Evolutionary conservation across 1,284 basidiomycete species (phyloP).

Genomic region (Sporisorium scitamineum): DNA sequence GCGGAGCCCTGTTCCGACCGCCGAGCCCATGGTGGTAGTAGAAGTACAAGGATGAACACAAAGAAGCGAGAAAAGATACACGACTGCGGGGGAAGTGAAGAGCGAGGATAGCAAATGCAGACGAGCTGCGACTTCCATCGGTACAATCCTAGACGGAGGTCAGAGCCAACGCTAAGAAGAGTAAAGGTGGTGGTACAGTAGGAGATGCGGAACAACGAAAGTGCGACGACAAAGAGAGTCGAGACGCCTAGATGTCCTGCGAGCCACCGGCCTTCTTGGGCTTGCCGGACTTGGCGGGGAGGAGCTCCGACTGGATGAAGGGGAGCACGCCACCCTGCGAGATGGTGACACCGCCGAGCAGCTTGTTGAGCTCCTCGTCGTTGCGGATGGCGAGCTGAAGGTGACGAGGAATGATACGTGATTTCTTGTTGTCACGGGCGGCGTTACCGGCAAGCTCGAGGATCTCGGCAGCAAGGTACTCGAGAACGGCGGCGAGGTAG

Average conservation of each 20-base stretch:
- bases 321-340: constrained; percentile 90
- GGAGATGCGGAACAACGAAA: constrained; percentile 25
- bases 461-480: constrained; percentile 92
- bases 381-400: constrained; percentile 93
- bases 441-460: constrained; percentile 94
- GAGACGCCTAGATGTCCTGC: constrained; percentile 63
- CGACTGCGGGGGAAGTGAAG: constrained; percentile 7
- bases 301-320: constrained; percentile 86
- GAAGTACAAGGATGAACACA: constrained; percentile 61
- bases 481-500: constrained; percentile 88
- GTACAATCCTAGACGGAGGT: constrained; percentile 15
- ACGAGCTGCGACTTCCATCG: constrained; percentile 21
- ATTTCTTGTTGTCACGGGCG: constrained; percentile 93
- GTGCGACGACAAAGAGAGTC: constrained; percentile 6
- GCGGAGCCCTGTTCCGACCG: constrained; percentile 57
- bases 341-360: constrained; percentile 74
- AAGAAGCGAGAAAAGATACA: constrained; percentile 34
- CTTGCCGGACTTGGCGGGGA: constrained; percentile 78
- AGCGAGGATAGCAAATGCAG: constrained; percentile 15
- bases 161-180: background rate
- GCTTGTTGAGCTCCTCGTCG: constrained; percentile 84
- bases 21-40: constrained; percentile 59
- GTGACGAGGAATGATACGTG: constrained; percentile 95
- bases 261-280: constrained; percentile 67
- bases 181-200: constrained; percentile 30